These are phyloP conservation scores for Mitragyna speciosa DNA, from an alignment of 257 asterid genomes.

Conservation along the genomic window DNA sequence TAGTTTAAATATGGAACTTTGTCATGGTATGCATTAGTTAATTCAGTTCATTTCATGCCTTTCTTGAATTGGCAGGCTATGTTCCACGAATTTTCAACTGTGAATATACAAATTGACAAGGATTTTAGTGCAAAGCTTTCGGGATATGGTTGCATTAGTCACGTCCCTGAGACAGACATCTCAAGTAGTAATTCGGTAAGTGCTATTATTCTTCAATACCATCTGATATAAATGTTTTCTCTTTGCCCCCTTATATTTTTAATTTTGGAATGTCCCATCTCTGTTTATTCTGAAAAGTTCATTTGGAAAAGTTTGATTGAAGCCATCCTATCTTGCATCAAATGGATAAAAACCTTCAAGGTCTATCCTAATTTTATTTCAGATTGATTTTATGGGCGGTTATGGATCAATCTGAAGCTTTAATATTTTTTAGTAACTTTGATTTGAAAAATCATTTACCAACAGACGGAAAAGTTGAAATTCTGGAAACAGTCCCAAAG, in stretches of 20 bases:
- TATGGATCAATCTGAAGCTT: too few species aligned
- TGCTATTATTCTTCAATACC: conserved; percentile 5
- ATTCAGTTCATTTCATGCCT: conserved; percentile 11
- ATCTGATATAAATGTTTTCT: neutral
- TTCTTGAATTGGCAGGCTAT: conserved; percentile 63
- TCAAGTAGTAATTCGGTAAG: conserved; percentile 60
- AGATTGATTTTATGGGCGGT: neutral
- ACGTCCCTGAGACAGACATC: conserved; percentile 73
- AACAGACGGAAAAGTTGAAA: neutral
- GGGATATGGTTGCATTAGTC: conserved; percentile 92
- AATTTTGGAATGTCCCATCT: neutral
- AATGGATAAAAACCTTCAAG: neutral
- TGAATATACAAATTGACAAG: conserved; percentile 86
- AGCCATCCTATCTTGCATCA: neutral
- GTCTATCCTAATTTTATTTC: neutral
- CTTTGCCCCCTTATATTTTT: neutral
- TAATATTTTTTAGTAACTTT: neutral
- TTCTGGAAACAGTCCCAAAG: neutral
- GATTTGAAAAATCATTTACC: neutral
- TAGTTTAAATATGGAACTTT: conserved; percentile 11
- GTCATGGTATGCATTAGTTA: neutral
- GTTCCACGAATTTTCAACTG: conserved; percentile 91
- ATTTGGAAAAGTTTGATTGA: neutral
- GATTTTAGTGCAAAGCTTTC: conserved; percentile 93
- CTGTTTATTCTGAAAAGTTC: neutral